phyloP scores from a whole-genome alignment of 2,329 filamentous ascomycete species.

The Aspergillus sp. region DNA sequence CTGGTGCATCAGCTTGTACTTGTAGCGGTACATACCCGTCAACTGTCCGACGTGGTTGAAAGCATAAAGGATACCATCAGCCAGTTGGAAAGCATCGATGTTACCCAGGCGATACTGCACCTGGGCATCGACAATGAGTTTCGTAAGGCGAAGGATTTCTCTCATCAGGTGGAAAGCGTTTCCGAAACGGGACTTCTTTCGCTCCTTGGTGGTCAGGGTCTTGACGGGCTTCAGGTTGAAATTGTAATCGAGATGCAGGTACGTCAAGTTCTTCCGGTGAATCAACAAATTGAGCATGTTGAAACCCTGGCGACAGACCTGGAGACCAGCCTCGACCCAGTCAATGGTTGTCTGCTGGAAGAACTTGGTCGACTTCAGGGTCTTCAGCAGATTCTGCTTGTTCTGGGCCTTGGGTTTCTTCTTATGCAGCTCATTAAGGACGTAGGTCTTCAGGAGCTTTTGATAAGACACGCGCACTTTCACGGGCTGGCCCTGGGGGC shows the following conservation, averaged over 20 bases:
- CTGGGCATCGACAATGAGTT: constrained; percentile 96
- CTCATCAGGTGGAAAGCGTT: constrained; percentile 99
- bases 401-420: constrained; percentile 93
- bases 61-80: constrained; percentile 97
- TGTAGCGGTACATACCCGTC: constrained; percentile 99
- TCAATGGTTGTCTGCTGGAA: constrained; percentile 99
- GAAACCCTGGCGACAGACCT: constrained; percentile 96
- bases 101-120: constrained; percentile 97
- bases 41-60: constrained; percentile 99
- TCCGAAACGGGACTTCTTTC: constrained; percentile 98
- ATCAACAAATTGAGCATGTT: constrained; percentile 99
- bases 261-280: constrained; percentile 96
- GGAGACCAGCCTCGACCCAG: constrained; percentile 97
- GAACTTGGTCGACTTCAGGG: constrained; percentile 94
- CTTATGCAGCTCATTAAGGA: constrained; percentile 94
- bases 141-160: constrained; percentile 91
- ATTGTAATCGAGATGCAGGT: constrained; percentile 97
- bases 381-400: constrained; percentile 86
- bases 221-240: constrained; percentile 99
- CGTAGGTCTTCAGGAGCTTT: constrained; percentile 92
- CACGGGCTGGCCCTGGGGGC: constrained; percentile 83
- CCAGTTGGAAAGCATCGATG: constrained; percentile 97
- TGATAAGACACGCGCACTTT: constrained; percentile 98
- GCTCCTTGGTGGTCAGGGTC: constrained; percentile 95
- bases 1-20: constrained; percentile 99